Percentiles rank a stretch among this genome's conserved stretches.
Conservation (phyloP, 495 filamentous ascomycete genomes). For the Penicillium paradoxum region DNA sequence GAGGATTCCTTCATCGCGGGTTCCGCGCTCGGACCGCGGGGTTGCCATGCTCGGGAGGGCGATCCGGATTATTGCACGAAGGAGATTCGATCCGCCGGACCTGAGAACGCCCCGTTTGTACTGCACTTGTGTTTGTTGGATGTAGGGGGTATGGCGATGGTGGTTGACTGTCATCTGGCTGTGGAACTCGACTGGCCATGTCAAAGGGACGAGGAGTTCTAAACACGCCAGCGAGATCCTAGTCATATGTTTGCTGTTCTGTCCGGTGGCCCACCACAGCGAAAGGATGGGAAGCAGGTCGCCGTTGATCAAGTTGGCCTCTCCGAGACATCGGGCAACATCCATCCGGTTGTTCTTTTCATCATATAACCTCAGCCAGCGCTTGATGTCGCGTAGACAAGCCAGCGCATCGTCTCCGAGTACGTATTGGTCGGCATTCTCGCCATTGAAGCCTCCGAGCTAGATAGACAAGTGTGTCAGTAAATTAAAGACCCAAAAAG, state of each 20-base stretch:
- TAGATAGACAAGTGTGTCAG: constrained; percentile 30
- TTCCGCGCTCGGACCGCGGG: constrained; percentile 65
- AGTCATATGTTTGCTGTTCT: constrained; percentile 66
- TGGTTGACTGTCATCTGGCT: constrained; percentile 87
- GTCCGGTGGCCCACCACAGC: constrained; percentile 60
- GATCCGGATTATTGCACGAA: constrained; percentile 72
- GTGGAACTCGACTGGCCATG: constrained; percentile 86
- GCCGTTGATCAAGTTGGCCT: constrained; percentile 84
- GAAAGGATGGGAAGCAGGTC: constrained; percentile 89
- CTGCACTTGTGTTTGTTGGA: constrained; percentile 77
- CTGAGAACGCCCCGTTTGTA: constrained; percentile 90
- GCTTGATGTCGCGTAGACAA: constrained; percentile 84
- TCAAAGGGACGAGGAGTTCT: constrained; percentile 89
- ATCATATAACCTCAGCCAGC: constrained; percentile 93
- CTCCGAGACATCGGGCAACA: constrained; percentile 86
- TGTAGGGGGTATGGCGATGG: constrained; percentile 79
- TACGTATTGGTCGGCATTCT: constrained; percentile 75
- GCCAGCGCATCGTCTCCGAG: constrained; percentile 92
- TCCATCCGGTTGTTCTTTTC: constrained; percentile 92
- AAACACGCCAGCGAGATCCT: constrained; percentile 81
- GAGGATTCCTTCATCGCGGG: constrained; percentile 87
- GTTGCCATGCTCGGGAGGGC: constrained; percentile 85
- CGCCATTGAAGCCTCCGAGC: constrained; percentile 82
- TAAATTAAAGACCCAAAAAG: constrained; percentile 14
- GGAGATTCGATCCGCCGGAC: constrained; percentile 66